phyloP scores from a whole-genome alignment of 1,284 basidiomycete genomes.

The Ganoderma sinense region DNA sequence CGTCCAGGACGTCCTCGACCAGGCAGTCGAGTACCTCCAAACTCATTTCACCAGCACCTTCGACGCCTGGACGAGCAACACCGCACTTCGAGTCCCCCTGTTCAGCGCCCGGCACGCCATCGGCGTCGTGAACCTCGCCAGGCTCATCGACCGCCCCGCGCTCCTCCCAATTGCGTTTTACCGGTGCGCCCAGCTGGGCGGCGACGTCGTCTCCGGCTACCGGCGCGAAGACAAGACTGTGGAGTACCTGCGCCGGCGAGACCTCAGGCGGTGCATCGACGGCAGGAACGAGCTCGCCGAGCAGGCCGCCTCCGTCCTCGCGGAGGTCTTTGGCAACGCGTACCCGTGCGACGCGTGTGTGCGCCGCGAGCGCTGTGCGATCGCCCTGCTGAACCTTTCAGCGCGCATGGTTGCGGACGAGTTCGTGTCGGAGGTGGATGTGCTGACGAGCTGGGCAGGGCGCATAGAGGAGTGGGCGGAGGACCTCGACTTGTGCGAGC shows the following conservation, averaged over 20 bases:
- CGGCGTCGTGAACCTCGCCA: conserved; percentile 16
- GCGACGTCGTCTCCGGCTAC: conserved; percentile 8
- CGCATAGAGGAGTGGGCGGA: not conserved
- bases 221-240: conserved; percentile 2
- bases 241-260: conserved; percentile 1
- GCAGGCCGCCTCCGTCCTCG: not conserved
- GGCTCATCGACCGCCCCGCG: conserved; percentile 4
- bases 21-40: not conserved
- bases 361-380: not conserved
- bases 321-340: not conserved
- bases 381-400: not conserved
- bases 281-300: not conserved
- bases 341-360: not conserved
- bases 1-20: not conserved
- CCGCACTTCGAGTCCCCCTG: not conserved
- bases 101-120: not conserved
- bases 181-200: conserved; percentile 8
- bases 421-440: not conserved
- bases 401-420: not conserved
- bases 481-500: not conserved
- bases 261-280: conserved; percentile 11
- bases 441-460: not conserved
- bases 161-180: conserved; percentile 14
- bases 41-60: not conserved
- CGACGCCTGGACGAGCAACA: not conserved